A percentile compares a stretch with the other conserved stretches of the same genome.
Conservation (phyloP, 2,329 filamentous ascomycete genomes). For the Plenodomus lindquistii region DNA sequence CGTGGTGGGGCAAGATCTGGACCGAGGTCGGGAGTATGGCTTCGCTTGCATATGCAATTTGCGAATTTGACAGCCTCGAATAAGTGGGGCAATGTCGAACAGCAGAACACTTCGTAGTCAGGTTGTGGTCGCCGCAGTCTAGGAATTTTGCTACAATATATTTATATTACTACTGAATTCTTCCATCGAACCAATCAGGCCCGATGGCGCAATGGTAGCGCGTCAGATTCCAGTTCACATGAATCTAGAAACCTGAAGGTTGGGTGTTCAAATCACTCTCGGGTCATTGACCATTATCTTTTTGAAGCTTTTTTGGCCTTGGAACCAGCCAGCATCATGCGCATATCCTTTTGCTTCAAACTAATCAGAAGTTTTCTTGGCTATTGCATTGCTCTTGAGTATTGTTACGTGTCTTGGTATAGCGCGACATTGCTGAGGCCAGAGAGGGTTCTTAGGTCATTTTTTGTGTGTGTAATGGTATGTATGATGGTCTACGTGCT, state of each 20-base stretch:
- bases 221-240: conserved; percentile 33
- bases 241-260: conserved; percentile 30
- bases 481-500: too few relatives aligned
- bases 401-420: conserved; percentile 1
- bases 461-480: not conserved
- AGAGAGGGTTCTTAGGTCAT: too few relatives aligned
- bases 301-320: not conserved
- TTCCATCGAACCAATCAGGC: conserved; percentile 21
- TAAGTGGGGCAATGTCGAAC: too few relatives aligned
- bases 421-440: too few relatives aligned
- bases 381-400: not conserved
- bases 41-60: too few relatives aligned
- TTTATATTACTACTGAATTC: not conserved
- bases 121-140: too few relatives aligned
- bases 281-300: conserved; percentile 24
- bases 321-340: not conserved
- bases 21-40: too few relatives aligned
- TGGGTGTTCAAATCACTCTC: conserved; percentile 33
- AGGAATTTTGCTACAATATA: not conserved
- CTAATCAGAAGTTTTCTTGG: conserved; percentile 2
- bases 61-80: too few relatives aligned
- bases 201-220: conserved; percentile 36
- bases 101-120: too few relatives aligned
- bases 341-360: conserved; percentile 9
- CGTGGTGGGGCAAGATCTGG: too few relatives aligned